phyloP scores from a whole-genome alignment of 2,329 filamentous ascomycete genomes.

The Fulvia fulva region DNA sequence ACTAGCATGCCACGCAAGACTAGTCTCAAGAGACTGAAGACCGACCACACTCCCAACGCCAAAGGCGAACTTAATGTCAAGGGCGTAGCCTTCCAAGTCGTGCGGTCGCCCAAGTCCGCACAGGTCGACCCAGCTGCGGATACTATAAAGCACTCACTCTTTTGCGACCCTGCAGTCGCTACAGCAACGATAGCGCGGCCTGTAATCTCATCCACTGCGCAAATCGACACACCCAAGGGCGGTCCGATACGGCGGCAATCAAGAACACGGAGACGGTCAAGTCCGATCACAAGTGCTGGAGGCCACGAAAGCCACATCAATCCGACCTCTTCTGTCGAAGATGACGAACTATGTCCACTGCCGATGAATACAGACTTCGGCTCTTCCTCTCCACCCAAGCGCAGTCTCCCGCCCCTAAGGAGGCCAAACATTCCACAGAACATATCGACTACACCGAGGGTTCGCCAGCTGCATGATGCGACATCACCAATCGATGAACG shows the following conservation, averaged over 20 bases:
- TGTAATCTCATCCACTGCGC: not conserved
- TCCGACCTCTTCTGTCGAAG: slow-evolving; percentile 9
- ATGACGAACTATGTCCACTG: slow-evolving; percentile 26
- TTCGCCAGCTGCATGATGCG: not conserved
- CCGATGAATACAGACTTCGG: slow-evolving; percentile 25
- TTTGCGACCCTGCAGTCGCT: slow-evolving; percentile 22
- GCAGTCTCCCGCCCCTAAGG: slow-evolving; percentile 13
- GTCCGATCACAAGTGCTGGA: slow-evolving; percentile 5
- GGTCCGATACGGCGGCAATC: slow-evolving; percentile 13
- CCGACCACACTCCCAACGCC: slow-evolving; percentile 7
- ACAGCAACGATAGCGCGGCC: slow-evolving; percentile 1
- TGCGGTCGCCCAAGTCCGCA: slow-evolving; percentile 11
- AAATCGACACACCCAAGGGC: not conserved
- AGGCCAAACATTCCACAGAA: slow-evolving; percentile 9
- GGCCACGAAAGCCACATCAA: not conserved
- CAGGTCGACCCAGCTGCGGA: slow-evolving; percentile 22
- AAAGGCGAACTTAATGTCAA: slow-evolving; percentile 22
- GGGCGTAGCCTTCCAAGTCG: slow-evolving; percentile 29
- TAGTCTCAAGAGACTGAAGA: slow-evolving; percentile 12
- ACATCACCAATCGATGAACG: slow-evolving; percentile 17
- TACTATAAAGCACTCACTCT: slow-evolving; percentile 29
- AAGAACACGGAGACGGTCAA: slow-evolving; percentile 20
- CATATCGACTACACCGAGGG: slow-evolving; percentile 2
- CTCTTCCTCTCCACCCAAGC: slow-evolving; percentile 13
- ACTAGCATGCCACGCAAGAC: slow-evolving; percentile 13